Percentiles rank a stretch among this genome's conserved stretches.
These are phyloP conservation scores for Dioszegia crocea DNA, from an alignment of 768 basidiomycete species.

Conservation along the genomic window DNA sequence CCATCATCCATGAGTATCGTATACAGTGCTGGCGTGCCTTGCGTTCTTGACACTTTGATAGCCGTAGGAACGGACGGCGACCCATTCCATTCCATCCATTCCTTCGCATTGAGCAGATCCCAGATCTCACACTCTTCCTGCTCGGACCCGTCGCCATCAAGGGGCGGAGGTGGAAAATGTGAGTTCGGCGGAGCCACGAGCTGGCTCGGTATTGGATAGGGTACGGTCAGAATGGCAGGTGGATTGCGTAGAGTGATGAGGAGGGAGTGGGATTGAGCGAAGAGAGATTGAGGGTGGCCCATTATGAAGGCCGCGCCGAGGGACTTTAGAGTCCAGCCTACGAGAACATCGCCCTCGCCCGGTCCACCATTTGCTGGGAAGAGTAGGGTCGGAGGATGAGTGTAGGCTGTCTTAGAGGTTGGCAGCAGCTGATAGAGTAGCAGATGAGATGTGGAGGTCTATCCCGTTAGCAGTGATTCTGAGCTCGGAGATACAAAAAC, in stretches of 20 bases:
- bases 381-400: conserved; percentile 13
- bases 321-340: conserved; percentile 21
- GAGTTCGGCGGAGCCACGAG: conserved; percentile 19
- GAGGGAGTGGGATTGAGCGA: conserved; percentile 28
- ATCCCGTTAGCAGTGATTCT: neutral
- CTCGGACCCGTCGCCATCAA: conserved; percentile 37
- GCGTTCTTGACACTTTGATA: conserved; percentile 18
- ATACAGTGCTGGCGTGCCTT: conserved; percentile 28
- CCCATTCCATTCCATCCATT: conserved; percentile 20
- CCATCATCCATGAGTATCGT: conserved; percentile 30
- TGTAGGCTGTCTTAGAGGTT: conserved; percentile 50
- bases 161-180: conserved; percentile 37
- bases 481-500: conserved; percentile 31
- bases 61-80: conserved; percentile 8
- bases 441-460: conserved; percentile 78
- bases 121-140: conserved; percentile 41
- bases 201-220: conserved; percentile 36
- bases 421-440: conserved; percentile 65
- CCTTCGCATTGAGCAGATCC: conserved; percentile 23
- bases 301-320: conserved; percentile 37
- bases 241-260: conserved; percentile 31
- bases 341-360: conserved; percentile 42
- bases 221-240: conserved; percentile 27
- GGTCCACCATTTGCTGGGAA: conserved; percentile 25
- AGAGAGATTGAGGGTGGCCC: conserved; percentile 25